A percentile compares a stretch with the other conserved stretches of the same genome.
These are phyloP conservation scores for Vaucheria bursata DNA, from an alignment of 352 stramenopile genomes.

Conservation along the genomic window DNA sequence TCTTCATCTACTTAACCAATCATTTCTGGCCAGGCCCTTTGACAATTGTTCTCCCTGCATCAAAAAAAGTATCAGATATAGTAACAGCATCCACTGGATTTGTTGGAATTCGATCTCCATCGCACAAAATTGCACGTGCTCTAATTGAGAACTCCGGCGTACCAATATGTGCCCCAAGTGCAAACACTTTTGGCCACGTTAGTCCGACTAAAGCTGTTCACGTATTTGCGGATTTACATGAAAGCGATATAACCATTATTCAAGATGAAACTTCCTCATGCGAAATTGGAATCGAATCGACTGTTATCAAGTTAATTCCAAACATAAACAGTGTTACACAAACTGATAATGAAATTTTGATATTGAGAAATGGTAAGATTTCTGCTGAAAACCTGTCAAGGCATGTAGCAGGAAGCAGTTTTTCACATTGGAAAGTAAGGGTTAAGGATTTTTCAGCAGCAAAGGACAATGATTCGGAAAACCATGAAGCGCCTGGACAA, in stretches of 20 bases:
- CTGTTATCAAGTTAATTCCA: slow-evolving; percentile 74
- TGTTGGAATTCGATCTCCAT: slow-evolving; percentile 87
- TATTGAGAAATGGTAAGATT: neutral
- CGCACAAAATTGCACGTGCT: slow-evolving; percentile 76
- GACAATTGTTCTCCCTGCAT: slow-evolving; percentile 87
- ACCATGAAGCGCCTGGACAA: slow-evolving; percentile 18
- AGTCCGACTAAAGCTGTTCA: slow-evolving; percentile 87
- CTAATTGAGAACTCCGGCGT: slow-evolving; percentile 76
- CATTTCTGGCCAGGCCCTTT: slow-evolving; percentile 93
- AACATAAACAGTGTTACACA: neutral
- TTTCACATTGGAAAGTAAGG: neutral
- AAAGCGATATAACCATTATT: slow-evolving; percentile 60
- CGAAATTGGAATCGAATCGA: slow-evolving; percentile 83
- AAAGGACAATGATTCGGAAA: neutral
- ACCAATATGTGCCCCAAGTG: slow-evolving; percentile 90
- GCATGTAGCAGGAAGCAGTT: neutral
- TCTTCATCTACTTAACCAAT: neutral
- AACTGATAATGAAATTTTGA: neutral
- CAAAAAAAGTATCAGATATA: slow-evolving; percentile 60
- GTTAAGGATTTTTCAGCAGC: neutral
- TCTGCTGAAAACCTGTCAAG: neutral
- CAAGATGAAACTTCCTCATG: slow-evolving; percentile 61
- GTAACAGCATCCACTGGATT: slow-evolving; percentile 83
- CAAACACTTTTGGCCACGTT: slow-evolving; percentile 97
- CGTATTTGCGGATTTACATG: slow-evolving; percentile 89